Evolutionary conservation across 116 monocot genomes (phyloP), one percentile per base, ranked within the genome.

Genomic region (Thalassia testudinum): DNA sequence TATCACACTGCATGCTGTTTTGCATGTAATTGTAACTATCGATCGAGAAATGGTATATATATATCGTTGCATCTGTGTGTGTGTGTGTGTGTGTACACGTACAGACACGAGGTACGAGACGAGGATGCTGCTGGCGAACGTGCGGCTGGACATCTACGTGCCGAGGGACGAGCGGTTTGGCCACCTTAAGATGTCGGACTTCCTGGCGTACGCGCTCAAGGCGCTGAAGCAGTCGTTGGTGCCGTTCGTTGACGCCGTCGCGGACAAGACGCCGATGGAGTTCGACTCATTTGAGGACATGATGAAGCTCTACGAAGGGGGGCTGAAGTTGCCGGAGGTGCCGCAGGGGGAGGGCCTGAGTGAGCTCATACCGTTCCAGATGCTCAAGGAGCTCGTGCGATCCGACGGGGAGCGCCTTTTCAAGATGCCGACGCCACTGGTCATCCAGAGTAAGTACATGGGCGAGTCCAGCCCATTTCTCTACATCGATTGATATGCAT

Each of bases 91-190:
- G n/a, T n/a, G n/a, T n/a, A n/a, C n/a, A 34, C 26, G 14, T 8
- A 25, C 62, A 50, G 42, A 62, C 49, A 50, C 62, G 4, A 52
- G 52, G 14, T 34, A 49, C 12, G 62, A 62, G 62, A 80, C 59
- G 1, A 61, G 83, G 28, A 13, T 61, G 34, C 38, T 52, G 1
- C 37, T 44, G 0, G 7, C 24, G 50, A 47, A 59, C 42, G 40
- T 63, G 29, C 67, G 62, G 22, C 53, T 83, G 18, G 75, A 87
- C 62, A 70, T 72, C 68, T 92, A 92, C 24, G 80, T 92, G 19
- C 92, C 92, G 20, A 80, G 82, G 1, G 92, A 92, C 27, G 92
- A 92, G 54, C 66, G 83, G 30, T 92, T 92, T 66, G 82, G 87
- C 70, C 83, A 71, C 6, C 50, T 42, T 43, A 92, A 92, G 71